Base-by-base conservation (phyloP, 1,284 basidiomycete genomes). In the Fomitopsis palustris region DNA sequence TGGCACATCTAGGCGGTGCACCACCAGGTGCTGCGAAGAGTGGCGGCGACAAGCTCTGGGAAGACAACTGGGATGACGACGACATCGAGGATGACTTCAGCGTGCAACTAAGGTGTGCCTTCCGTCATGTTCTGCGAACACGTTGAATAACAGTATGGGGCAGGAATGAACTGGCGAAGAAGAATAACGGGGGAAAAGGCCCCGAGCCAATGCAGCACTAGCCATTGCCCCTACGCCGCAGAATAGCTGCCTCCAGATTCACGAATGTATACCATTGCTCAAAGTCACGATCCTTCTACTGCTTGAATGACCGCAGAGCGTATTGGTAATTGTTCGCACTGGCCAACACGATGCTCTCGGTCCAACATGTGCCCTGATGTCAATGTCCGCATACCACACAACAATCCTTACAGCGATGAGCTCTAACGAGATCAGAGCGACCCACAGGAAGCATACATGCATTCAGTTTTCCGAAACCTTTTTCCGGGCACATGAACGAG, bases 41-140 rank as follows among this genome's bases (percentile, higher is more conserved):
- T 25, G 85, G 84, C 41, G 87, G 87, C 12, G 85, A 92, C 73
- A 92, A 95, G 71, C 79, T 98, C 33, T 99, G 96, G 96, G 96
- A 98, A 79, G 96, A 98, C 70, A 98, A 98, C 74, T 99, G 96
- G 96, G 96, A 99, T 70, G 96, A 99, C 69, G 96, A 99, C 75
- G 96, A 98, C 74, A 89, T 97, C 62, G 96, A 97, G 73, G 96
- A 98, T 70, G 95, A 98, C 67, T 99, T 98, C 72, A 96, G 94
- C 69, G 88, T 93, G 60, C 95, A 97, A 75, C 78, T 99, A 67
- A 86, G 96, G 96, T 96, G 82, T 74, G 78, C 62, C 38, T 10
- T 10, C 8, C 29, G 27, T 12, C 1, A n/a, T 21, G 2, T 43
- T 7, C 8, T 59, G 23, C 4, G 9, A 39, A 16, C 8, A 21